Conservation (phyloP, 192 early-diverging fungal species). For the Coemansia sp. region DNA sequence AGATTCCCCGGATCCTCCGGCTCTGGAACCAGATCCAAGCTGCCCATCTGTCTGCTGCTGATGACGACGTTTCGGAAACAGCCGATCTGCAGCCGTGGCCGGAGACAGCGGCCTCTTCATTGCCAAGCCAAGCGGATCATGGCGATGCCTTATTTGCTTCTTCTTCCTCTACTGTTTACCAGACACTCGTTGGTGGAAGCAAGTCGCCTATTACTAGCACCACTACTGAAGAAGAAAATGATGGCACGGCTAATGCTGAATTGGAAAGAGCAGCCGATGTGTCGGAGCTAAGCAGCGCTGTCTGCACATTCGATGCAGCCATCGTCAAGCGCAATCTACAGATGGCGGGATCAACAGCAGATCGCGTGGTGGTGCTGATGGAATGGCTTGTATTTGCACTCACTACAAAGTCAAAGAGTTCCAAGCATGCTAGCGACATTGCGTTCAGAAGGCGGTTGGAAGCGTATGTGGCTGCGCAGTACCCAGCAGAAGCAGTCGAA, state of each 20-base stretch:
- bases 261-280: background rate
- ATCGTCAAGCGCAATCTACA: conserved; percentile 38
- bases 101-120: background rate
- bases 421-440: conserved; percentile 1
- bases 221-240: background rate
- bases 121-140: background rate
- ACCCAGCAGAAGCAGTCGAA: conserved; percentile 13
- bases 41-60: background rate
- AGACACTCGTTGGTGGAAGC: conserved; percentile 6
- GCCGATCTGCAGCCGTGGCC: background rate
- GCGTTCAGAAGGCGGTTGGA: conserved; percentile 22
- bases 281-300: conserved; percentile 8
- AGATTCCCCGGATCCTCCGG: conserved; percentile 25
- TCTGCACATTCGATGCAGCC: conserved; percentile 45
- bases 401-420: conserved; percentile 15
- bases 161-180: background rate
- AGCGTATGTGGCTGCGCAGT: conserved; percentile 10
- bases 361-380: conserved; percentile 18
- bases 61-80: background rate
- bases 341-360: background rate
- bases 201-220: background rate
- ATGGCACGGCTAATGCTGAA: too few relatives aligned
- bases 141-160: background rate
- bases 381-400: conserved; percentile 45
- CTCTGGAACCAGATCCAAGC: conserved; percentile 19